Conservation (phyloP, 441 rosid genomes). For the Manihot esculenta region DNA sequence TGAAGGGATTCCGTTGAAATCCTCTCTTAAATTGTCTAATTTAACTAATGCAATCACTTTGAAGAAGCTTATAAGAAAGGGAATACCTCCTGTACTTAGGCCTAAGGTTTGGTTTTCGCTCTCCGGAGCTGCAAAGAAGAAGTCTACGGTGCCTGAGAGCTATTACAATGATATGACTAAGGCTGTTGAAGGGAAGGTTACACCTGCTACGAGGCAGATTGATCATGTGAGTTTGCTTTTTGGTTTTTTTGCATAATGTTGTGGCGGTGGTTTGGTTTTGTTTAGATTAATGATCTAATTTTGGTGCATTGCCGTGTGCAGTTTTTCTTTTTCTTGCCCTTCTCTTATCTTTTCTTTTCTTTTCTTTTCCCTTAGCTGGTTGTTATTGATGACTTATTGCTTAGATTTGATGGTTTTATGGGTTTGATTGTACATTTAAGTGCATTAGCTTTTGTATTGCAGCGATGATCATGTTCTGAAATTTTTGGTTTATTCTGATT, state of each 20-base stretch:
- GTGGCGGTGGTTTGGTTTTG: slow-evolving; percentile 9
- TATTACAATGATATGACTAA: slow-evolving; percentile 79
- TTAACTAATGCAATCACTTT: slow-evolving; percentile 79
- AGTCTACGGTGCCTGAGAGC: slow-evolving; percentile 95
- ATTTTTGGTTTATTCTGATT: neutral
- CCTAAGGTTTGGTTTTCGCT: slow-evolving; percentile 98
- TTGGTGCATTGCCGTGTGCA: slow-evolving; percentile 3
- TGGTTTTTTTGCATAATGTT: slow-evolving; percentile 4
- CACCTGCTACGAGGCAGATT: slow-evolving; percentile 88
- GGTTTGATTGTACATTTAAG: neutral
- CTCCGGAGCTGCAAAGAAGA: slow-evolving; percentile 99
- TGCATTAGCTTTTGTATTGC: slow-evolving; percentile 5
- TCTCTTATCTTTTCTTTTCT: neutral
- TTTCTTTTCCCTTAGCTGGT: neutral
- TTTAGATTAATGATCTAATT: neutral
- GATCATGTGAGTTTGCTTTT: slow-evolving; percentile 74
- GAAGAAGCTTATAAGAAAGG: slow-evolving; percentile 88
- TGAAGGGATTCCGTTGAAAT: slow-evolving; percentile 73
- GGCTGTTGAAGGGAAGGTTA: slow-evolving; percentile 92
- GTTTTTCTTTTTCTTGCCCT: neutral
- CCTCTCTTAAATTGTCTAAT: slow-evolving; percentile 76
- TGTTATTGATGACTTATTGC: neutral
- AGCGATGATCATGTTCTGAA: neutral
- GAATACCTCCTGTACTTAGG: slow-evolving; percentile 91
- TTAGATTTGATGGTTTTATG: slow-evolving; percentile 2